These are phyloP conservation scores for Deinandra increscens DNA, from an alignment of 129 eudicot genomes.

Conservation along the genomic window DNA sequence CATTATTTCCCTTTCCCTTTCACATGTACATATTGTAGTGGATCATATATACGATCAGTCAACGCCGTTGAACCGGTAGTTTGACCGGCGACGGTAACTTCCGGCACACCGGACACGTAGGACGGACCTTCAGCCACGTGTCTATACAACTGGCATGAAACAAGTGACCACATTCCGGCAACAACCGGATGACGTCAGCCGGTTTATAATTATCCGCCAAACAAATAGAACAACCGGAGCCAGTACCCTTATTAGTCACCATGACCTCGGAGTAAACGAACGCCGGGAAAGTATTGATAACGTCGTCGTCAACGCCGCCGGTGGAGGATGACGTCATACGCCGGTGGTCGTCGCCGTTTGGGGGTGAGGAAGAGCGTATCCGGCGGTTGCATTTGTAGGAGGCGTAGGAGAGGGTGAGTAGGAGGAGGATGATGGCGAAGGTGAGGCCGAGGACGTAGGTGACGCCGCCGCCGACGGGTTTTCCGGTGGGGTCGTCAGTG, in stretches of 20 bases:
- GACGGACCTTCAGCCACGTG: not conserved
- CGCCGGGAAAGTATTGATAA: not conserved
- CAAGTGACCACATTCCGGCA: conserved; percentile 14
- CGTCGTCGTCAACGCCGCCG: not conserved
- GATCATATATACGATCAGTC: not conserved
- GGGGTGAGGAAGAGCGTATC: not conserved
- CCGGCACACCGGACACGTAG: not conserved
- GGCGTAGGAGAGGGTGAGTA: conserved; percentile 28
- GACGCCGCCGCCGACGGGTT: conserved; percentile 6
- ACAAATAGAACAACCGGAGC: conserved; percentile 8
- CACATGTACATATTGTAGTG: not conserved
- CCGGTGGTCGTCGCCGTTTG: not conserved
- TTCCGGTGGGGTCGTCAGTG: not conserved
- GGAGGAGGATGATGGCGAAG: conserved; percentile 27
- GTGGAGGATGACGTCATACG: not conserved
- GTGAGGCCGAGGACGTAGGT: conserved; percentile 31
- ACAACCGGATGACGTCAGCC: not conserved
- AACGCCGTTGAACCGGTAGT: not conserved
- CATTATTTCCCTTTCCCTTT: not conserved
- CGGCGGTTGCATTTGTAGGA: conserved; percentile 37
- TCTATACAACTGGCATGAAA: conserved; percentile 1
- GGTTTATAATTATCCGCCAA: conserved; percentile 9
- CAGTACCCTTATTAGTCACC: not conserved
- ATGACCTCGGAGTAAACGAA: conserved; percentile 7
- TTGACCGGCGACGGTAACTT: not conserved